Conservation (phyloP, 148 eudicot genomes). For the Rhododendron henanense region DNA sequence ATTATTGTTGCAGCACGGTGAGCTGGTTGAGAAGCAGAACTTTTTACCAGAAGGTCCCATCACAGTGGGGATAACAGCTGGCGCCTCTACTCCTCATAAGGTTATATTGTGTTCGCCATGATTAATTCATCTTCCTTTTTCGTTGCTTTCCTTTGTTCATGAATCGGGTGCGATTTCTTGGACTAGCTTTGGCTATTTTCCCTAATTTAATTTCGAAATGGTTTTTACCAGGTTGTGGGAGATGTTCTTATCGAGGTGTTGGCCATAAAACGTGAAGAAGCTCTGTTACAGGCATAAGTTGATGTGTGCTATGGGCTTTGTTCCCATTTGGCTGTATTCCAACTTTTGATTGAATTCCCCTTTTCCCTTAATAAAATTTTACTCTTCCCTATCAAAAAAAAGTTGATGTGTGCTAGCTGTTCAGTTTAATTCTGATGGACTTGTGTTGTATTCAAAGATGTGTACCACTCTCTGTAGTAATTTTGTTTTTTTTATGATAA, state of each 20-base stretch:
- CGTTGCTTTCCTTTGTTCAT: neutral
- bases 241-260: constrained; percentile 53
- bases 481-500: too few relatives aligned
- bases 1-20: constrained; percentile 72
- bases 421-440: neutral
- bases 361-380: too few relatives aligned
- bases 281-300: constrained; percentile 32
- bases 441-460: neutral
- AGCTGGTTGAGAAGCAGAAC: constrained; percentile 88
- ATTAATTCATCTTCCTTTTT: neutral
- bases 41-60: constrained; percentile 85
- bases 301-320: neutral
- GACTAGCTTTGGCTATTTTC: neutral
- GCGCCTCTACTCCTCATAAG: constrained; percentile 98
- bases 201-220: neutral
- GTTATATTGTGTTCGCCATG: constrained; percentile 21
- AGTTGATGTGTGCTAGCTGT: too few relatives aligned
- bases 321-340: too few relatives aligned
- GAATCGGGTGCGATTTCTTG: neutral
- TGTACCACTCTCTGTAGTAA: neutral
- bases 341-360: too few relatives aligned
- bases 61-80: constrained; percentile 81
- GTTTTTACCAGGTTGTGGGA: constrained; percentile 55
- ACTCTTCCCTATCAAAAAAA: too few relatives aligned
- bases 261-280: constrained; percentile 45